A percentile compares a stretch with the other conserved stretches of the same genome.
Conservation (phyloP, 192 early-diverging fungal genomes). For the Thamnidium elegans region DNA sequence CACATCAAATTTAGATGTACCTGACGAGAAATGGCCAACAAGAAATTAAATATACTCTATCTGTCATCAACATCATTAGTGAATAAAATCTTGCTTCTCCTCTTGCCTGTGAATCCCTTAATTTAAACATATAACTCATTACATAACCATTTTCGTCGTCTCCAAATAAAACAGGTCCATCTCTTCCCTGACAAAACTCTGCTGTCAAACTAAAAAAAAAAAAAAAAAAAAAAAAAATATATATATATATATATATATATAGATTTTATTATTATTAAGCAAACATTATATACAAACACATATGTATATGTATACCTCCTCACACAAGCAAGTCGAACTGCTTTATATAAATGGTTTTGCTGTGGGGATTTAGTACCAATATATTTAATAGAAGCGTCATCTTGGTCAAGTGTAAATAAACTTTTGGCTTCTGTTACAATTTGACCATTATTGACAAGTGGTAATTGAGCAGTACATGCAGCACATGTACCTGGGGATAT, state of each 20-base stretch:
- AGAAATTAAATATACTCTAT: conserved; percentile 60
- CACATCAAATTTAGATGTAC: conserved; percentile 29
- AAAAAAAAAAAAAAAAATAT: conserved; percentile 9
- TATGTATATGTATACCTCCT: conserved; percentile 32
- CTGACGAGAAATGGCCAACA: conserved; percentile 67
- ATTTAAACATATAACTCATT: conserved; percentile 70
- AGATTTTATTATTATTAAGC: background rate
- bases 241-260: background rate
- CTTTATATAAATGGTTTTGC: conserved; percentile 40
- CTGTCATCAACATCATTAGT: conserved; percentile 62
- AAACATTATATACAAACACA: background rate
- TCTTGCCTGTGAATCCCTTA: conserved; percentile 62
- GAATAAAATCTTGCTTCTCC: conserved; percentile 60
- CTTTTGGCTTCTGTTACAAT: conserved; percentile 24
- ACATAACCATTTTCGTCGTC: conserved; percentile 66
- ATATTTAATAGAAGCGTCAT: conserved; percentile 37
- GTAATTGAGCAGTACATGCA: conserved; percentile 36
- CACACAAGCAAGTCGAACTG: conserved; percentile 42
- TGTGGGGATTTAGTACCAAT: conserved; percentile 38
- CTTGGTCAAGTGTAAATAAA: conserved; percentile 38
- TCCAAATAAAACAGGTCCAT: conserved; percentile 68
- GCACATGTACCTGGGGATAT: conserved; percentile 16
- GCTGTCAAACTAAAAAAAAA: conserved; percentile 50
- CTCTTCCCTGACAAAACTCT: conserved; percentile 62
- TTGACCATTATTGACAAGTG: conserved; percentile 12